Base-by-base conservation (phyloP, 2,329 filamentous ascomycete genomes). In the Fusarium hainanense region DNA sequence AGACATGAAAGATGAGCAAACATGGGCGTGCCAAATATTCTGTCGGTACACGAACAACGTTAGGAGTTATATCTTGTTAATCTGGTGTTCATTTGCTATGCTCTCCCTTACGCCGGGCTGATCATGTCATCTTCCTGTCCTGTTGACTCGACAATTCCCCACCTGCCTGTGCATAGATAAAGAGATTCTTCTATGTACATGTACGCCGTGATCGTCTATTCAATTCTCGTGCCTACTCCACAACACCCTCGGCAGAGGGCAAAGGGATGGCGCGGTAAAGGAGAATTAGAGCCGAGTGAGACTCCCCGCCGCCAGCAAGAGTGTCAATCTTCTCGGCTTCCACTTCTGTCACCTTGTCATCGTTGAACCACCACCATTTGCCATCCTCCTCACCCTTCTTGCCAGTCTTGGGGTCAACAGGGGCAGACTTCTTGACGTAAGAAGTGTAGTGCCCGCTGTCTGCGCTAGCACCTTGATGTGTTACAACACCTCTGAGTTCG, bases 311-410 rank as follows among this genome's bases (percentile, higher is more conserved):
- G 63, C 96, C 97, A 52, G 94, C 88, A 54, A 99, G 86, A 6
- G 90, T 92, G 78, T 95, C 92, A 71, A 99, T 97, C 84, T 97
- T 96, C 75, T 98, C 95, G 27, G 89, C 85, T 18, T 93, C 89
- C 28, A 99, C 96, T 83, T 99, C 96, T 16, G 92, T 90, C 34
- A 99, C 96, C 83, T 94, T 97, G 78, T 99, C 95, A 76, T 99
- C 96, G 80, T 99, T 98, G 87, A 99, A 99, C 95, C 96, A 99
- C 95, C 96, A 99, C 96, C 96, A 99, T 76, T 94, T 97, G 73
- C 93, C 94, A 77, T 97, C 93, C 77, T 97, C 93, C 76, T 92
- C 89, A 56, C 88, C 89, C 75, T 89, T 85, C 83, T 93, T 93
- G 71, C 93, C 93, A 21, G 91, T 93, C 76, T 90, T 89, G 18